Evolutionary conservation across 2,329 filamentous ascomycete species (phyloP), one percentile per base, ranked within the genome.

Genomic region (Fusarium austroafricanum): DNA sequence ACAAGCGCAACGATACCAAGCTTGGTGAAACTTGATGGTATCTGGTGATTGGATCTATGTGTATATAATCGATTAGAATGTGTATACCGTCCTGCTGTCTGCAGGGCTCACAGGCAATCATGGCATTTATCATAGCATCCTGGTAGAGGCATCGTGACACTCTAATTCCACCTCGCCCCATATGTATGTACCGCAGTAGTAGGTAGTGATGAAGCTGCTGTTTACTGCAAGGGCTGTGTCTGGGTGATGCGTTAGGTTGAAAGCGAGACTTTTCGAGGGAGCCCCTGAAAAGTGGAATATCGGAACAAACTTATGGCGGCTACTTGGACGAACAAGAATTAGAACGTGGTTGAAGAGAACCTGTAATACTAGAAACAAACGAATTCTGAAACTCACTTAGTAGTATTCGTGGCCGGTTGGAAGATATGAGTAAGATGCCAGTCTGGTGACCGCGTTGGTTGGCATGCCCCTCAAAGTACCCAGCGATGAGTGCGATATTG

Each of bases 261-360:
- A 23, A 14, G 12, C 5, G 31, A 33, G 31, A 33, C 4, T 4
- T 23, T 23, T 23, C 21, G 21, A 23, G n/a, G 38, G 2, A 9
- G 10, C 14, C 14, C 2, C 21, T 28, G 46, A 17, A 50, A 12
- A 2, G 10, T 20, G 12, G 12, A 26, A 14, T 20, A 28, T 26
- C 6, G 10, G 17, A 67, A 71, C 10, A 53, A 39, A 29, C 62
- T 61, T 18, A 42, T 57, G n/a, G 62, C 58, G 21, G 62, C 43
- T 12, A 58, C 39, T 21, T 64, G 57, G 47, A 71, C 71, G 62
- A 70, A 71, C 43, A 57, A 64, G 14, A 10, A 40, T 60, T 6
- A n/a, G 17, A 12, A 67, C 26, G 6, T 37, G 42, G n/a, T 55
- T 47, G 23, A 38, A 43, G 2, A 46, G 50, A 12, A 59, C 28